Evolutionary conservation across 2,329 filamentous ascomycete species (phyloP).

Genomic region (Pseudovirgaria hyperparasitica): DNA sequence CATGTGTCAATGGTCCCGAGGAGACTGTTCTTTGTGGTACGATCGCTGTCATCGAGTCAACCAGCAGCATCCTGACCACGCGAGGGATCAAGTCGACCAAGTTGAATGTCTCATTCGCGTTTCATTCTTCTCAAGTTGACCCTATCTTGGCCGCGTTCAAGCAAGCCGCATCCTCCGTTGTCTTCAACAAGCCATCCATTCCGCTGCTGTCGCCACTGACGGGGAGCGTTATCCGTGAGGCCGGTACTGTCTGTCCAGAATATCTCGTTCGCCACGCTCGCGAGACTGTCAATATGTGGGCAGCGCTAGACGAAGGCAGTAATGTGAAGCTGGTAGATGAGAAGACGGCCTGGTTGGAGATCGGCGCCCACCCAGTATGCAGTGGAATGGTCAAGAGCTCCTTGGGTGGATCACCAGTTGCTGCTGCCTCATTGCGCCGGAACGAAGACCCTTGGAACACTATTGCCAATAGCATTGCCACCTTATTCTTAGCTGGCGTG

Average conservation of each 20-base stretch:
- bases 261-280: conserved; percentile 56
- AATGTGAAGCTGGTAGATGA: conserved; percentile 47
- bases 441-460: conserved; percentile 53
- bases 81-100: conserved; percentile 47
- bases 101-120: conserved; percentile 54
- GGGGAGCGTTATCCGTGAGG: conserved; percentile 46
- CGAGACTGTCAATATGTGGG: conserved; percentile 56
- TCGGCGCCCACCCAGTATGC: conserved; percentile 63
- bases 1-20: conserved; percentile 64
- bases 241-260: conserved; percentile 42
- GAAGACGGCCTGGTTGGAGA: conserved; percentile 57
- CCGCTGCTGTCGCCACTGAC: conserved; percentile 57
- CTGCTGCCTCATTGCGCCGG: conserved; percentile 48
- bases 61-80: conserved; percentile 35
- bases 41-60: conserved; percentile 44
- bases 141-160: conserved; percentile 50
- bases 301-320: conserved; percentile 47
- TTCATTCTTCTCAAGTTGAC: conserved; percentile 54
- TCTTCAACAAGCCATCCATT: conserved; percentile 44
- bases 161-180: conserved; percentile 38
- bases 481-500: conserved; percentile 49
- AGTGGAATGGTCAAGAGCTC: conserved; percentile 55
- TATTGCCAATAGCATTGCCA: conserved; percentile 43
- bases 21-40: conserved; percentile 63
- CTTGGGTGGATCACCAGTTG: conserved; percentile 40